Conservation (phyloP, 148 eudicot species). For the Agrostemma githago region DNA sequence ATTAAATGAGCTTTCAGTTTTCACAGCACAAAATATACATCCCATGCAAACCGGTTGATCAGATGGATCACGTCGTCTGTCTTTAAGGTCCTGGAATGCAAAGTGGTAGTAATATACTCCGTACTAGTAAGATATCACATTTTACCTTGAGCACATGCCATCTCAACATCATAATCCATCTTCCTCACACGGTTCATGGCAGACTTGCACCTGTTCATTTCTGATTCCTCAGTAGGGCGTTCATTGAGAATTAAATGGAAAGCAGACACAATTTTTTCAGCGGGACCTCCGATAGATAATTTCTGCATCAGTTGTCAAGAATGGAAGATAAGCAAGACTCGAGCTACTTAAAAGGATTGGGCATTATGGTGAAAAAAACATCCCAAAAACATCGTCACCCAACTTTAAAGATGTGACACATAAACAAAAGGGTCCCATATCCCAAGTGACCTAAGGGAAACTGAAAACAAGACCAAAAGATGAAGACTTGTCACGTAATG, state of each 20-base stretch:
- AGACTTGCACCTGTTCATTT: constrained; percentile 76
- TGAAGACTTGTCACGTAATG: too few species aligned
- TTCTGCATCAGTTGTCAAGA: constrained; percentile 45
- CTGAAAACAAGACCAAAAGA: background rate
- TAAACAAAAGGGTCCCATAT: background rate
- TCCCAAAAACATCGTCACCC: background rate
- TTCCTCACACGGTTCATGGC: constrained; percentile 66
- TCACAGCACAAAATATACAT: background rate
- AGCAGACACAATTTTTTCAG: too few species aligned
- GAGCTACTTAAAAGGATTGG: background rate
- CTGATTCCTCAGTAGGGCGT: constrained; percentile 58
- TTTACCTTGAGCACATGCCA: constrained; percentile 75
- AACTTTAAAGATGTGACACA: background rate
- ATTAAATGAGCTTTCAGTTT: constrained; percentile 11
- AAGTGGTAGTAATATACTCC: background rate
- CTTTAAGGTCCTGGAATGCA: background rate
- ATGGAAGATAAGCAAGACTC: constrained; percentile 3
- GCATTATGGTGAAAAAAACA: too few species aligned
- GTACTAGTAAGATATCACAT: too few species aligned
- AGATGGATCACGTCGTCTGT: background rate
- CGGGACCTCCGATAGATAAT: constrained; percentile 72
- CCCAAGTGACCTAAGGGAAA: background rate
- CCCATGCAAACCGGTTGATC: background rate
- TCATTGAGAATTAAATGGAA: constrained; percentile 67
- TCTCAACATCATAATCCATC: constrained; percentile 77